A percentile compares a stretch with the other conserved stretches of the same genome.
These are phyloP conservation scores for Murraya paniculata DNA, from an alignment of 345 rosid genomes.

Conservation along the genomic window DNA sequence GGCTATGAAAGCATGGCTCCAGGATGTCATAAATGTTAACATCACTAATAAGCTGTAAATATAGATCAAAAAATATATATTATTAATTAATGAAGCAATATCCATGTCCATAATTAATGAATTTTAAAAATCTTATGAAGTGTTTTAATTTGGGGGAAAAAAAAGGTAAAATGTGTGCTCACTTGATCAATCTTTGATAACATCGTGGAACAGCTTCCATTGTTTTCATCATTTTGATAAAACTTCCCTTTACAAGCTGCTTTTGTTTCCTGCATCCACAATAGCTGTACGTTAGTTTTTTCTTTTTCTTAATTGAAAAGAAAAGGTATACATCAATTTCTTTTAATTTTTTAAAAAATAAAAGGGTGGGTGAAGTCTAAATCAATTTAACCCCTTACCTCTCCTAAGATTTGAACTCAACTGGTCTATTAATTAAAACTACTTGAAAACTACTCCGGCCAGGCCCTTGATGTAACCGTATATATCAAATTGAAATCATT, in stretches of 20 bases:
- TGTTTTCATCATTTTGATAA: conserved; percentile 1
- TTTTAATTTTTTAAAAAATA: too few relatives aligned
- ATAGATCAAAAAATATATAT: background rate
- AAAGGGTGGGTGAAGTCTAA: too few relatives aligned
- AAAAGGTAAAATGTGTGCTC: background rate
- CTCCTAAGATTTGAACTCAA: too few relatives aligned
- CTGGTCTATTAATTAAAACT: too few relatives aligned
- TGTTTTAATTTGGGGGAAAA: too few relatives aligned
- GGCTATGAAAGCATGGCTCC: conserved; percentile 4
- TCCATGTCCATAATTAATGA: background rate
- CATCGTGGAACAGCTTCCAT: conserved; percentile 4
- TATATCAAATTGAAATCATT: too few relatives aligned
- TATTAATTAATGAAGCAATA: background rate
- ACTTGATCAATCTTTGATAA: conserved; percentile 24
- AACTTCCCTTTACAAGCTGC: conserved; percentile 24
- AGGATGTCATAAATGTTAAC: conserved; percentile 9
- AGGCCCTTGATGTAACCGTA: too few relatives aligned
- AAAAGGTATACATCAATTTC: too few relatives aligned
- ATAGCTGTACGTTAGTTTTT: background rate
- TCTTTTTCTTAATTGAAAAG: background rate
- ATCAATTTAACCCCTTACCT: too few relatives aligned
- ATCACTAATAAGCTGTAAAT: background rate
- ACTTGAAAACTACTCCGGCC: too few relatives aligned
- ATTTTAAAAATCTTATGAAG: too few relatives aligned
- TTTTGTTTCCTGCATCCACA: conserved; percentile 16